These are phyloP conservation scores for Colletotrichum sp. DNA, from an alignment of 2,329 filamentous ascomycete genomes.

Conservation along the genomic window DNA sequence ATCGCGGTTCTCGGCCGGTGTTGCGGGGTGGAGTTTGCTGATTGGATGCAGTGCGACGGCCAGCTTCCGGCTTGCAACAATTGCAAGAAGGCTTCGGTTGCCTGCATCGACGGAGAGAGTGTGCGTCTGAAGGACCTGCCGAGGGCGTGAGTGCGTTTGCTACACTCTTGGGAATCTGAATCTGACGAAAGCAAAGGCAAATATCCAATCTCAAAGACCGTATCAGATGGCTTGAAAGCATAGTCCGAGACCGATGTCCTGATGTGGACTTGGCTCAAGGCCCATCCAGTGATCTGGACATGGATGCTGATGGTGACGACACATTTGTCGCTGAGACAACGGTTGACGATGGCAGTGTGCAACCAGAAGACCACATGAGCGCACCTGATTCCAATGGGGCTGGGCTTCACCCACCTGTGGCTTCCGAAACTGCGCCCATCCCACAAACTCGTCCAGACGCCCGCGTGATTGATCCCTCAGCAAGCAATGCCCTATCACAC, in stretches of 20 bases:
- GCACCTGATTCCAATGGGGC: not conserved
- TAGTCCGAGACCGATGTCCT: conserved; percentile 44
- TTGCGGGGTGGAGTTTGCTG: not conserved
- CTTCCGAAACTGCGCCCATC: conserved; percentile 9
- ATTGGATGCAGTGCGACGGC: conserved; percentile 45
- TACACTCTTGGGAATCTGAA: not conserved
- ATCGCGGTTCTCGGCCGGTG: not conserved
- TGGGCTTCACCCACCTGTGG: not conserved
- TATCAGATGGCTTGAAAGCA: conserved; percentile 50
- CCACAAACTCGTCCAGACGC: conserved; percentile 10
- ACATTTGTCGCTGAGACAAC: conserved; percentile 5
- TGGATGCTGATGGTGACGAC: conserved; percentile 1
- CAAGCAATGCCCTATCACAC: conserved; percentile 40
- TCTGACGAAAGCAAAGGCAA: not conserved
- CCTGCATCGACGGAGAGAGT: conserved; percentile 50
- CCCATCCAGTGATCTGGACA: not conserved
- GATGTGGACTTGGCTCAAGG: conserved; percentile 41
- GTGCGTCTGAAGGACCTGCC: conserved; percentile 42
- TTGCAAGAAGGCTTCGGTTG: conserved; percentile 44
- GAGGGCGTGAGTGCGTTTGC: conserved; percentile 36
- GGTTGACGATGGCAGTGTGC: conserved; percentile 9
- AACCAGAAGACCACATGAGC: conserved; percentile 14
- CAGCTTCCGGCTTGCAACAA: conserved; percentile 44
- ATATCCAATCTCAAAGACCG: conserved; percentile 42
- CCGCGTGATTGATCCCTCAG: conserved; percentile 20